Evolutionary conservation across 495 filamentous ascomycete species (phyloP), one percentile per base, ranked within the genome.

Genomic region (Penicillium herquei): DNA sequence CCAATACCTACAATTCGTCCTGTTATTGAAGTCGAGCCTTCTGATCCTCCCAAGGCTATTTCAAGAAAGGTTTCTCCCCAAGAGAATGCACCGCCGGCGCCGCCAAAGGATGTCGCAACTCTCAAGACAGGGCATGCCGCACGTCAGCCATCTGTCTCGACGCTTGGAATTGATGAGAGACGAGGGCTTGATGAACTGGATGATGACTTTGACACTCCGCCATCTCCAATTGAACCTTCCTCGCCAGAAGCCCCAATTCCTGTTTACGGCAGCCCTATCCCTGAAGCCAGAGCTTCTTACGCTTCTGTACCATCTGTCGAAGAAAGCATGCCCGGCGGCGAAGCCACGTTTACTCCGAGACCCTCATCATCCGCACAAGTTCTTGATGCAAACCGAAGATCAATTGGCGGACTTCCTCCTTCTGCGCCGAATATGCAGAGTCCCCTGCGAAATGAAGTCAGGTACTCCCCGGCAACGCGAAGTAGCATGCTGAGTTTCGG

Each of bases 401-500:
- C 65, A 0, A 66, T 66, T 49, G 58, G 58, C 43, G 65, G 65
- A 1, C 39, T 62, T 14, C 59, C 57, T 8, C 54, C 59, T 0
- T 65, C 65, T 31, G 26, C 40, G 10, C 65, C 65, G 12, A 56
- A 52, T 9, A 49, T 66, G 16, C 65, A 68, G 8, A 68, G 65
- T 26, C 65, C 65, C 18, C 42, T 68, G 33, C 54, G 63, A 31
- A 68, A 68, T 39, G 65, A 68, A 66, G 63, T 68, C 37, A 57
- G 60, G 21, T 64, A 66, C 39, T 64, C 63, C 1, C 63, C 63
- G 1, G 63, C 54, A 37, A 63, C 59, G 3, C 54, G 65, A 41
- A 66, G 63, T 54, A 68, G 63, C 47, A 64, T 68, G 57, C 34
- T 66, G 41, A 66, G 65, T 59, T 66, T 66, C 34, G 63, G 60